Evolutionary conservation across 2,329 filamentous ascomycete genomes (phyloP).

Genomic region (Emmonsiellopsis sp.): DNA sequence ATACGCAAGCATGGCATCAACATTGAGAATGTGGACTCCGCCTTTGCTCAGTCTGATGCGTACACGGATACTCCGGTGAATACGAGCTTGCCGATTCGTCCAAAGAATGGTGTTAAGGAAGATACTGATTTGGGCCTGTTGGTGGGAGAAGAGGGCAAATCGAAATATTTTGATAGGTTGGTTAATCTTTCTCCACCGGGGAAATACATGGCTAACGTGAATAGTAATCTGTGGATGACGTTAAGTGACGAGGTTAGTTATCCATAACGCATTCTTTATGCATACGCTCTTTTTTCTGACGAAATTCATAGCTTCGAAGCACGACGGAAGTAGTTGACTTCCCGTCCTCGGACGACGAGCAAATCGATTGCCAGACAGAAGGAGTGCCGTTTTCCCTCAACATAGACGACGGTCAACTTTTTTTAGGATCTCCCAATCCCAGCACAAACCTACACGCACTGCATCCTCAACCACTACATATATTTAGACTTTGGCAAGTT

Average conservation of each 20-base stretch:
- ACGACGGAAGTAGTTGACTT: not conserved
- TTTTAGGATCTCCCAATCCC: not conserved
- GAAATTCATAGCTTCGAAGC: not conserved
- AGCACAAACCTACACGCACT: slow-evolving; percentile 8
- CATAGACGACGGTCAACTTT: slow-evolving; percentile 1
- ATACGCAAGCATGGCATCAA: slow-evolving; percentile 56
- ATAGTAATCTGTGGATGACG: slow-evolving; percentile 13
- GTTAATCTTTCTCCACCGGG: slow-evolving; percentile 23
- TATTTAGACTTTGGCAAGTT: slow-evolving; percentile 65
- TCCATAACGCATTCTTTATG: not conserved
- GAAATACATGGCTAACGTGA: slow-evolving; percentile 30
- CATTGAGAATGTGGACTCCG: slow-evolving; percentile 43
- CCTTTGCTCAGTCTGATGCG: slow-evolving; percentile 19
- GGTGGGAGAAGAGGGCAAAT: slow-evolving; percentile 18
- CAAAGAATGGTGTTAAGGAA: slow-evolving; percentile 2
- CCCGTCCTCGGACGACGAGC: not conserved
- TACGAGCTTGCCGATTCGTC: slow-evolving; percentile 15
- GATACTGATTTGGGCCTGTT: not conserved
- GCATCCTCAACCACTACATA: slow-evolving; percentile 21
- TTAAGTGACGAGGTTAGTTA: slow-evolving; percentile 8
- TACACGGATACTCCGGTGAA: slow-evolving; percentile 12
- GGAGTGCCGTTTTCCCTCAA: not conserved
- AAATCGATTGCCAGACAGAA: not conserved
- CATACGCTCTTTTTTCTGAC: not conserved
- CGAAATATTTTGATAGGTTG: slow-evolving; percentile 24